Evolutionary conservation across 2,329 filamentous ascomycete genomes (phyloP), one percentile per base, ranked within the genome.

Genomic region (Fusarium mangiferae): DNA sequence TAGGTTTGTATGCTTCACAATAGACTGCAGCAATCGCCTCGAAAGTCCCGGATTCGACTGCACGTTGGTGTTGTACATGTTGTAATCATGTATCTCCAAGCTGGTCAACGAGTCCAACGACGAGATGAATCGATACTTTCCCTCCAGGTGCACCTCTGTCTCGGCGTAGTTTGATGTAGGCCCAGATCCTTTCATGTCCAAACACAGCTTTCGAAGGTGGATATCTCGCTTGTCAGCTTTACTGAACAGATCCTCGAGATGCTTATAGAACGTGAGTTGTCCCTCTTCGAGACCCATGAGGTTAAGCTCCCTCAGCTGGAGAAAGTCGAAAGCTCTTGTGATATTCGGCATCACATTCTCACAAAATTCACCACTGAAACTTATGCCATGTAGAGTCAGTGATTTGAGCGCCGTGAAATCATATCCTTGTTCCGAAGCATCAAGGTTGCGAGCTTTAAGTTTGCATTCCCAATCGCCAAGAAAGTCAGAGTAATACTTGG

Each of bases 391-490:
- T 11, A 72, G 1, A 0, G n/a, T 38, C 5, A 72, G 45, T 3
- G 70, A 72, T 14, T 42, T 60, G 5, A 72, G 38, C 1, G 55
- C 49, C 1, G 64, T 60, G 8, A 72, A 58, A 15, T 48, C 30
- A 7, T 55, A 20, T 1, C 5, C 22, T 18, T 30, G 39, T 2
- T 44, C 5, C 8, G 8, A 12, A 3, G 39, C 9, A 15, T 60
- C 26, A 7, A 45, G 30, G 1, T 57, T 5, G 2, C 22, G 58
- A 9, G n/a, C n/a, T 20, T 54, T 45, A 13, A 68, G 5, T 1
- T 52, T 17, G 2, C 15, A 17, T 7, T 48, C n/a, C 54, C 57
- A 62, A 3, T 59, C 22, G 1, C 1, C 28, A 0, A 68, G 11
- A 38, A 67, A 56, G 4, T 33, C 6, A 0, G 38, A 46, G 1